phyloP scores from a whole-genome alignment of 139 green algal genomes.

The Haematococcus lacustris region DNA sequence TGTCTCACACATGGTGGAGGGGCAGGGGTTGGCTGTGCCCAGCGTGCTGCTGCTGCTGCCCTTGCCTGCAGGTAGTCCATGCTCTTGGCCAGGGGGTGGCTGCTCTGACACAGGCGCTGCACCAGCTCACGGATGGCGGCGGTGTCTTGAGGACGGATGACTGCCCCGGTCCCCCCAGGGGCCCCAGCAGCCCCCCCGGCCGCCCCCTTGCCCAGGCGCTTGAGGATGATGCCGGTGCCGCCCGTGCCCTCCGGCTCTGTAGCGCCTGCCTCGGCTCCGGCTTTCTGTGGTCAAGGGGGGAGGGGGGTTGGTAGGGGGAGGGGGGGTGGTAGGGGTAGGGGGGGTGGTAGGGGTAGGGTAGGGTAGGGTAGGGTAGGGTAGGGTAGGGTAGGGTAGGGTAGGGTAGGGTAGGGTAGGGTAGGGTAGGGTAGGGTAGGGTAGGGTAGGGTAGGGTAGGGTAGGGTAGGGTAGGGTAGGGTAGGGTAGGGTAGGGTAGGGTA shows the following conservation, averaged over 20 bases:
- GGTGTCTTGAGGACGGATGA: conserved; percentile 17
- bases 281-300: not conserved
- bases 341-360: not conserved
- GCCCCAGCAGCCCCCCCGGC: not conserved
- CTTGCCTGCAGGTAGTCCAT: conserved; percentile 67
- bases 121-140: conserved; percentile 39
- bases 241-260: not conserved
- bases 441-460: not conserved
- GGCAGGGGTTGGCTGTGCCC: too few species aligned
- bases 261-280: not conserved
- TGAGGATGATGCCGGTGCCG: conserved; percentile 6
- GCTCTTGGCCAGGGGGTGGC: conserved; percentile 51
- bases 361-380: not conserved
- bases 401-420: not conserved
- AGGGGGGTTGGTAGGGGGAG: not conserved
- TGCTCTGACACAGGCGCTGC: conserved; percentile 60
- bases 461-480: not conserved
- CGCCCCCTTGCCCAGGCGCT: not conserved
- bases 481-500: too few species aligned
- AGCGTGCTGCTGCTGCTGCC: conserved; percentile 1
- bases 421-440: not conserved
- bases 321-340: too few species aligned
- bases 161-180: not conserved
- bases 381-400: not conserved
- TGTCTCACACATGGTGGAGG: too few species aligned